phyloP scores from a whole-genome alignment of 768 basidiomycete species.

The Russula compacta region DNA sequence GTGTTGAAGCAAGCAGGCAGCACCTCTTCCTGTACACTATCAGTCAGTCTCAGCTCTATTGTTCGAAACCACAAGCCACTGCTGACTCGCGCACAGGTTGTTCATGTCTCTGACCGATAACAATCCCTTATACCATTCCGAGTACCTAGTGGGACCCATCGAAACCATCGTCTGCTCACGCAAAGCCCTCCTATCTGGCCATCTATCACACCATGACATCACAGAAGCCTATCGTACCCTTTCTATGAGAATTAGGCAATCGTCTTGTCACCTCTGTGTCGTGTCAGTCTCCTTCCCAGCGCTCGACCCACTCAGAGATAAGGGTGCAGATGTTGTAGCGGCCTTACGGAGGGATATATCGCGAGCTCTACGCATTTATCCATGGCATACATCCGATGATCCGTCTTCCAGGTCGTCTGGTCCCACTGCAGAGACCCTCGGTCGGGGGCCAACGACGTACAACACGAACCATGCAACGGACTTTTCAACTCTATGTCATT shows the following conservation, averaged over 20 bases:
- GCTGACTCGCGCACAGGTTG: neutral
- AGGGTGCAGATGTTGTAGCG: neutral
- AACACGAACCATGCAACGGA: neutral
- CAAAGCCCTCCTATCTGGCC: neutral
- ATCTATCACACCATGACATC: slow-evolving; percentile 11
- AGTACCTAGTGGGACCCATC: slow-evolving; percentile 7
- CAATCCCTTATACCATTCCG: neutral
- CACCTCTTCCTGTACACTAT: neutral
- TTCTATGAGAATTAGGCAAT: slow-evolving; percentile 7
- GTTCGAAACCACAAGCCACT: neutral
- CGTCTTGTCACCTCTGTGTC: neutral
- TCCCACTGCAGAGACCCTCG: neutral
- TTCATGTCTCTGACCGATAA: neutral
- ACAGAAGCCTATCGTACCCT: slow-evolving; percentile 10
- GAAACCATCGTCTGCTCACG: slow-evolving; percentile 14
- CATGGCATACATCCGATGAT: neutral
- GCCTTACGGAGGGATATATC: slow-evolving; percentile 11
- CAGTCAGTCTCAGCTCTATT: neutral
- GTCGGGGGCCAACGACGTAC: neutral
- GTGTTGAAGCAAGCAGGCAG: neutral
- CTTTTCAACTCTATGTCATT: slow-evolving; percentile 5
- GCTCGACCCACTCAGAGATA: slow-evolving; percentile 1
- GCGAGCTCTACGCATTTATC: neutral
- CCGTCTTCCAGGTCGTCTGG: neutral
- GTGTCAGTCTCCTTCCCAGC: neutral